phyloP scores from a whole-genome alignment of 164 flowering plant genomes.

The Cinnamomum micranthum region DNA sequence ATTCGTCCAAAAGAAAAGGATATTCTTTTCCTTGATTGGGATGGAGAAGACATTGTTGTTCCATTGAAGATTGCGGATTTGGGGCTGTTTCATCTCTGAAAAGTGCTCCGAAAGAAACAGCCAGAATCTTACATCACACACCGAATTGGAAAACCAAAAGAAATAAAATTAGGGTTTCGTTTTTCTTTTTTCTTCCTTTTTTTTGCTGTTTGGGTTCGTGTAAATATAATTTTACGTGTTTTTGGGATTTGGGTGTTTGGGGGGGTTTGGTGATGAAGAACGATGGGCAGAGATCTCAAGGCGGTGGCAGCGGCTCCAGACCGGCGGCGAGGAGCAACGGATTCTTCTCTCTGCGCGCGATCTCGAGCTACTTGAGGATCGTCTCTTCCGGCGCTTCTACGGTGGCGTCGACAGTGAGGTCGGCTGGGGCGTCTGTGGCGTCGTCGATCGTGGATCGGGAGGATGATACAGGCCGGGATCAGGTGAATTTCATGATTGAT shows the following conservation, averaged over 20 bases:
- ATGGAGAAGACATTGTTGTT: neutral
- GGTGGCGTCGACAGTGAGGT: slow-evolving; percentile 57
- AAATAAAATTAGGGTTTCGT: neutral
- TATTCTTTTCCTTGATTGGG: neutral
- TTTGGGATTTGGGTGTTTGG: slow-evolving; percentile 7
- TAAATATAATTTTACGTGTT: neutral
- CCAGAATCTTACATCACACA: too few relatives aligned
- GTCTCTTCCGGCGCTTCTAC: slow-evolving; percentile 78
- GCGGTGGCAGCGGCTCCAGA: slow-evolving; percentile 28
- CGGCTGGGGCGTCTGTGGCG: slow-evolving; percentile 57
- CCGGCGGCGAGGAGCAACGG: slow-evolving; percentile 33
- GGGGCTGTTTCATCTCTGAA: neutral
- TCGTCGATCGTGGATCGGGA: slow-evolving; percentile 62
- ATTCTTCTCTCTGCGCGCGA: slow-evolving; percentile 48
- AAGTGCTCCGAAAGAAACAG: too few relatives aligned
- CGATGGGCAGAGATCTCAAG: slow-evolving; percentile 41
- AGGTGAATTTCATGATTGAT: slow-evolving; percentile 26
- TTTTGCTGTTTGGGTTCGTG: neutral
- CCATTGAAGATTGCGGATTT: neutral
- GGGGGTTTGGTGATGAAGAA: slow-evolving; percentile 56
- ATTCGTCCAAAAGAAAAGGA: neutral
- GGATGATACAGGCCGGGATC: slow-evolving; percentile 40
- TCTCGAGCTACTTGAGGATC: slow-evolving; percentile 61
- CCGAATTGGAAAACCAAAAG: neutral
- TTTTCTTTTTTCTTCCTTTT: neutral